Percentiles rank a stretch among this genome's conserved stretches.
Evolutionary conservation across 331 rosid species (phyloP).

Genomic region (Rhamnella rubrinervis): DNA sequence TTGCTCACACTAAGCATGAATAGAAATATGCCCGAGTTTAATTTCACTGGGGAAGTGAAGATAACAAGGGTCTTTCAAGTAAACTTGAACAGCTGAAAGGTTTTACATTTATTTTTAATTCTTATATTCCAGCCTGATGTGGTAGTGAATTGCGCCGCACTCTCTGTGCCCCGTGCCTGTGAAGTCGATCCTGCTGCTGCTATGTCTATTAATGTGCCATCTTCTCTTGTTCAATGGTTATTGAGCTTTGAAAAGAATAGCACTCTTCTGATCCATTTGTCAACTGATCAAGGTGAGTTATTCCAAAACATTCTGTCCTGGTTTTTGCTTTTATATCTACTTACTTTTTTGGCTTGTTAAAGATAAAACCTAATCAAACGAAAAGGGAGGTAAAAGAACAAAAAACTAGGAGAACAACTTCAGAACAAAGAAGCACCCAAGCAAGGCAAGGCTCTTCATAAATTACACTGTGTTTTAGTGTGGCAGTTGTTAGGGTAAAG

Average conservation of each 20-base stretch:
- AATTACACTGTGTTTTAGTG: too few species aligned
- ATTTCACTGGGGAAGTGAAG: background rate
- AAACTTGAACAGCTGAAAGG: constrained; percentile 26
- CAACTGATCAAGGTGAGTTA: constrained; percentile 86
- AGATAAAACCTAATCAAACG: background rate
- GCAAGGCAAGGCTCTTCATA: too few species aligned
- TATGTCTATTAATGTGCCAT: constrained; percentile 75
- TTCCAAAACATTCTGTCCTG: background rate
- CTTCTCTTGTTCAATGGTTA: constrained; percentile 74
- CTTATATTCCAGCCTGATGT: constrained; percentile 73
- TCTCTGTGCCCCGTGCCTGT: constrained; percentile 83
- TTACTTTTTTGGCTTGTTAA: background rate
- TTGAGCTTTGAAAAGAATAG: constrained; percentile 45
- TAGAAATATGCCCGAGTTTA: background rate
- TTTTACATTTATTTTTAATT: constrained; percentile 3
- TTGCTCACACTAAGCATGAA: too few species aligned
- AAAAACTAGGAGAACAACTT: background rate
- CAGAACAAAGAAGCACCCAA: too few species aligned
- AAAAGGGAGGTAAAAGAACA: background rate
- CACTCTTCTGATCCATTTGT: constrained; percentile 70
- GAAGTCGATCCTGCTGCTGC: constrained; percentile 76
- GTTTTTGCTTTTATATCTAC: background rate
- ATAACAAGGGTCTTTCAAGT: background rate
- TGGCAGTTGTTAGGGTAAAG: too few species aligned
- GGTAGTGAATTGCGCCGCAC: constrained; percentile 85